These are phyloP conservation scores for Setaria italica DNA, from an alignment of 202 grass and related monocot genomes.

Conservation along the genomic window DNA sequence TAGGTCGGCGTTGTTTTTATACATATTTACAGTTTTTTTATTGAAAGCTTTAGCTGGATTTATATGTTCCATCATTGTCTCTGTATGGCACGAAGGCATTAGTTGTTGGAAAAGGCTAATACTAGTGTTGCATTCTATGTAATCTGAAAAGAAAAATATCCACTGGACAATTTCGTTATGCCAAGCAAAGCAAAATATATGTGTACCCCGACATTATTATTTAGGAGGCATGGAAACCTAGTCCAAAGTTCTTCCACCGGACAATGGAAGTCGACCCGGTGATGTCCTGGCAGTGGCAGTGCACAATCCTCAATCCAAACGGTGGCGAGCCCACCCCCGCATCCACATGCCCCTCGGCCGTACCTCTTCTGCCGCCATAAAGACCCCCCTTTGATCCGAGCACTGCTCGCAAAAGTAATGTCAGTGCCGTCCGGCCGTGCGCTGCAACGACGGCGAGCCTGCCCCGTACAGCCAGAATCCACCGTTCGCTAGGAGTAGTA, in stretches of 20 bases:
- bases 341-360: background rate
- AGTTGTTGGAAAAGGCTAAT: background rate
- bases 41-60: background rate
- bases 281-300: background rate
- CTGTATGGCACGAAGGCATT: too few relatives aligned
- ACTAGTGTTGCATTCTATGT: too few relatives aligned
- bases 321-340: background rate
- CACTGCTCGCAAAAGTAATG: constrained; percentile 2
- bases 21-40: background rate
- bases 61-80: background rate
- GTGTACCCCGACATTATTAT: too few relatives aligned
- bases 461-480: background rate
- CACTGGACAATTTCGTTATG: too few relatives aligned
- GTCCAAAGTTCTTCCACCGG: background rate
- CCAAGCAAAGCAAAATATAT: too few relatives aligned
- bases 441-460: constrained; percentile 12
- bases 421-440: constrained; percentile 30
- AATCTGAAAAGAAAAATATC: too few relatives aligned
- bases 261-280: too few relatives aligned
- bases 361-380: constrained; percentile 11
- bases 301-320: background rate
- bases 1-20: background rate
- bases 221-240: too few relatives aligned
- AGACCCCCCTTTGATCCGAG: constrained; percentile 14
- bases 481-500: background rate